Conservation (phyloP, 768 basidiomycete species). For the Coprinopsis cinerea region DNA sequence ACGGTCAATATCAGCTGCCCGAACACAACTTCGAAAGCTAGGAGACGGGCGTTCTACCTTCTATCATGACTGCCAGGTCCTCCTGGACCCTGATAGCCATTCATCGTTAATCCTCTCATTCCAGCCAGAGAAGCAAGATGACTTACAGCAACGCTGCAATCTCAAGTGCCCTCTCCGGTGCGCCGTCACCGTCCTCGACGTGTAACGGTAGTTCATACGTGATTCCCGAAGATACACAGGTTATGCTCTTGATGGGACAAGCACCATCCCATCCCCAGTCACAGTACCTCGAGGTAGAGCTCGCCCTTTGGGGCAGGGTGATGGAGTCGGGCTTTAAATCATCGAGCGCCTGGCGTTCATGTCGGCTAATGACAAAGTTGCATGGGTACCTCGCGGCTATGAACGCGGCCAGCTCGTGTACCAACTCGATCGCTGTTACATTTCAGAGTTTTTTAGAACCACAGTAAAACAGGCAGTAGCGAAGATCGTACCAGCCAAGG, state of each 20-base stretch:
- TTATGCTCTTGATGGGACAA: constrained; percentile 45
- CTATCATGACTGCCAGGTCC: constrained; percentile 54
- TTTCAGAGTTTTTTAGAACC: no score
- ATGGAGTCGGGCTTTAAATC: not conserved
- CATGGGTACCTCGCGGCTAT: constrained; percentile 56
- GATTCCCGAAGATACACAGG: constrained; percentile 40
- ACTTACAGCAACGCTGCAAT: constrained; percentile 60
- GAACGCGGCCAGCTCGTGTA: constrained; percentile 65
- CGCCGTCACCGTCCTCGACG: constrained; percentile 25
- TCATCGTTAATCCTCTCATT: not conserved
- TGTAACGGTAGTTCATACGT: constrained; percentile 46
- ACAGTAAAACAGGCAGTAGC: not conserved
- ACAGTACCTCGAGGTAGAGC: constrained; percentile 12
- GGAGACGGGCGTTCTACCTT: constrained; percentile 32
- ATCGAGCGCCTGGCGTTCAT: constrained; percentile 15
- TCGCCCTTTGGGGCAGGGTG: not conserved
- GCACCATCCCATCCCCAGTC: constrained; percentile 39
- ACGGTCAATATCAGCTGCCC: not conserved
- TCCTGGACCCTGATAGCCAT: constrained; percentile 42
- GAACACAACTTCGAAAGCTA: constrained; percentile 6
- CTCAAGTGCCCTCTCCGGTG: constrained; percentile 49
- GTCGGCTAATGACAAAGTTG: constrained; percentile 47
- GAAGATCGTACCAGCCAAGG: constrained; percentile 29
- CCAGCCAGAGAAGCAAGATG: constrained; percentile 2
- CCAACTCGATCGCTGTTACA: constrained; percentile 57